phyloP scores from a whole-genome alignment of 805 yeast species.

The Hanseniaspora guilliermondii region DNA sequence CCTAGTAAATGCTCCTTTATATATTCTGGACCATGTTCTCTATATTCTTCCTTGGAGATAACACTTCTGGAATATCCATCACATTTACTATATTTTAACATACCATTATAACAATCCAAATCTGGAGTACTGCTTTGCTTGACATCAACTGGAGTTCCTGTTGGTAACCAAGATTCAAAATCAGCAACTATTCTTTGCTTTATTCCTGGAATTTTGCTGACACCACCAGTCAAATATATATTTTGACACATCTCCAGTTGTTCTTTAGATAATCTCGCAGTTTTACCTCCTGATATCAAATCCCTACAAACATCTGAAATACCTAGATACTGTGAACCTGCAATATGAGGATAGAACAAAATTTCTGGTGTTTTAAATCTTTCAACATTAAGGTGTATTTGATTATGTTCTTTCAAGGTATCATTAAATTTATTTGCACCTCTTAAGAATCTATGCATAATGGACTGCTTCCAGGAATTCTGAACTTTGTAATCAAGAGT shows the following conservation, averaged over 20 bases:
- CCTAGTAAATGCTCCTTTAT: conserved; percentile 78
- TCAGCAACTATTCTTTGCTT: conserved; percentile 58
- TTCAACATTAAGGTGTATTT: conserved; percentile 80
- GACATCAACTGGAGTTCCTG: conserved; percentile 47
- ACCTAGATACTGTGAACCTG: conserved; percentile 94
- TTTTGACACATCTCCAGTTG: conserved; percentile 34
- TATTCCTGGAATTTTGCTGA: conserved; percentile 51
- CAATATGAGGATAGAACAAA: conserved; percentile 81
- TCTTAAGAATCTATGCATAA: conserved; percentile 69
- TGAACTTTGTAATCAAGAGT: conserved; percentile 70
- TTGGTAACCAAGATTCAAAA: conserved; percentile 58
- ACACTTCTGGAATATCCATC: conserved; percentile 36
- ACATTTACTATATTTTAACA: conserved; percentile 62
- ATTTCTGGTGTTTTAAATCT: conserved; percentile 87
- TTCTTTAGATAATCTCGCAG: conserved; percentile 35
- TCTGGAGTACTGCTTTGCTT: conserved; percentile 55
- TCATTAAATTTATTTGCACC: conserved; percentile 44
- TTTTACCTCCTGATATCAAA: conserved; percentile 42
- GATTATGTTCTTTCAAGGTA: conserved; percentile 54
- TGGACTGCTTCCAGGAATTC: conserved; percentile 54
- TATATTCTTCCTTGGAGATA: conserved; percentile 61
- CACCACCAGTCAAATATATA: conserved; percentile 80
- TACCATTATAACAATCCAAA: conserved; percentile 86
- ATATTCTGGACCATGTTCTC: conserved; percentile 81
- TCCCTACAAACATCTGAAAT: conserved; percentile 65